Evolutionary conservation across 2,329 filamentous ascomycete genomes (phyloP).

Genomic region (Tolypocladium pustulatum): DNA sequence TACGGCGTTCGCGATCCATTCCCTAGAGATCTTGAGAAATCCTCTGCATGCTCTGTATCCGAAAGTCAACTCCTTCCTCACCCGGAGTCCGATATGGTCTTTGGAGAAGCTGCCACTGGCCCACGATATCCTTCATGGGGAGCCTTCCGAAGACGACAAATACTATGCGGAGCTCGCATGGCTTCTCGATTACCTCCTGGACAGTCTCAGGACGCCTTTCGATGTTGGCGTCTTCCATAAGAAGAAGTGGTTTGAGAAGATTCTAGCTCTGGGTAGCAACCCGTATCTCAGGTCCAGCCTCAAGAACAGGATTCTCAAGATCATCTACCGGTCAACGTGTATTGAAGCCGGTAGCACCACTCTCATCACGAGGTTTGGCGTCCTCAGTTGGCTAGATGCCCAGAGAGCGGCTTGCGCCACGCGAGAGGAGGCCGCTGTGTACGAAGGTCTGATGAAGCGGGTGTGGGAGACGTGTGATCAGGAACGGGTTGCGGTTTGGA

Average conservation of each 20-base stretch:
- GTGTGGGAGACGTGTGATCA: conserved; percentile 57
- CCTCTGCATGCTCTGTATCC: conserved; percentile 76
- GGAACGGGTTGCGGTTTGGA: conserved; percentile 58
- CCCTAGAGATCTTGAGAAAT: conserved; percentile 59
- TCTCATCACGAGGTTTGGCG: conserved; percentile 66
- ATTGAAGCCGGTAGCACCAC: conserved; percentile 67
- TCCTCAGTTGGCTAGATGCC: conserved; percentile 64
- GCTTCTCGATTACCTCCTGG: conserved; percentile 62
- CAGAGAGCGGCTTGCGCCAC: conserved; percentile 35
- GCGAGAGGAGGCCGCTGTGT: conserved; percentile 34
- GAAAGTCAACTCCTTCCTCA: conserved; percentile 78
- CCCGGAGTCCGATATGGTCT: conserved; percentile 67
- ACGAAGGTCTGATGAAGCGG: conserved; percentile 43
- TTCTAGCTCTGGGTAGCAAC: conserved; percentile 59
- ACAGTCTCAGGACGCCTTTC: conserved; percentile 46
- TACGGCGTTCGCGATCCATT: conserved; percentile 63
- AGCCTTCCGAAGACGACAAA: conserved; percentile 61
- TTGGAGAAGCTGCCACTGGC: conserved; percentile 63
- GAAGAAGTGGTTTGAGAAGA: conserved; percentile 61
- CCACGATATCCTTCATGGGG: conserved; percentile 48
- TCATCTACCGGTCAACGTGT: conserved; percentile 57
- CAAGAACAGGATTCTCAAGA: conserved; percentile 46
- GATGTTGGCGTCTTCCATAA: conserved; percentile 53
- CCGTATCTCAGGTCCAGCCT: conserved; percentile 50
- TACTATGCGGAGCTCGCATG: conserved; percentile 65